Conservation (phyloP, 768 basidiomycete genomes). For the Leucosporidium creatinivorum region DNA sequence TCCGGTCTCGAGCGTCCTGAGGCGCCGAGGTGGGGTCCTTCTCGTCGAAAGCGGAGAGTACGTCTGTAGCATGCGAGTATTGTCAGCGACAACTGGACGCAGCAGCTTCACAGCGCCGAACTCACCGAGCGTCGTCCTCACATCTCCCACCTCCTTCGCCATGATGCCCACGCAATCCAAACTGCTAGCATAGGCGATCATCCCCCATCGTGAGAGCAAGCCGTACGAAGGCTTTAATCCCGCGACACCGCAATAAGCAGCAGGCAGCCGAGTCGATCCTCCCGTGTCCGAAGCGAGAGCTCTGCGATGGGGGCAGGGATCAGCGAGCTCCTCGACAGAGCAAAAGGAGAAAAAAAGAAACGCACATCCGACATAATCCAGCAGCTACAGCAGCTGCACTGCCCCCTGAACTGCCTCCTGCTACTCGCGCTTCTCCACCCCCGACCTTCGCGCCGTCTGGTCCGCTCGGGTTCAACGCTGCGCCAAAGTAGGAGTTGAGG, state of each 20-base stretch:
- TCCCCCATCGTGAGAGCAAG: constrained; percentile 81
- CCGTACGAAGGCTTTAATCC: constrained; percentile 96
- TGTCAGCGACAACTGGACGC: background rate
- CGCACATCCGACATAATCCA: constrained; percentile 75
- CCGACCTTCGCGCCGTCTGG: constrained; percentile 18
- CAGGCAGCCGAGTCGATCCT: constrained; percentile 85
- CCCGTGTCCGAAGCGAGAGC: constrained; percentile 93
- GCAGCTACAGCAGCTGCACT: constrained; percentile 88
- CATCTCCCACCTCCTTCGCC: constrained; percentile 50
- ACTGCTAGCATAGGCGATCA: constrained; percentile 88
- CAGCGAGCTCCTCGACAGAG: background rate
- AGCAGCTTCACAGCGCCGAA: background rate
- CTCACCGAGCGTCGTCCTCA: constrained; percentile 60
- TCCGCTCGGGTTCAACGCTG: constrained; percentile 63
- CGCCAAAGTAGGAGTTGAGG: constrained; percentile 62
- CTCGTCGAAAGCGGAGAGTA: constrained; percentile 18
- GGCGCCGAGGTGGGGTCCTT: constrained; percentile 34
- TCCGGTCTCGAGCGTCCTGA: background rate
- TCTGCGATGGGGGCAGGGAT: constrained; percentile 46
- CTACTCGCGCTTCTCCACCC: constrained; percentile 48
- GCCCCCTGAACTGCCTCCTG: constrained; percentile 92
- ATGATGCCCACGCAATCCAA: constrained; percentile 89
- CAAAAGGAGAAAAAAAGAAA: constrained; percentile 14
- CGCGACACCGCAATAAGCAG: constrained; percentile 84
- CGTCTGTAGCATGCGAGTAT: background rate